Evolutionary conservation across 345 rosid species (phyloP).

Genomic region (Citrus sp.): DNA sequence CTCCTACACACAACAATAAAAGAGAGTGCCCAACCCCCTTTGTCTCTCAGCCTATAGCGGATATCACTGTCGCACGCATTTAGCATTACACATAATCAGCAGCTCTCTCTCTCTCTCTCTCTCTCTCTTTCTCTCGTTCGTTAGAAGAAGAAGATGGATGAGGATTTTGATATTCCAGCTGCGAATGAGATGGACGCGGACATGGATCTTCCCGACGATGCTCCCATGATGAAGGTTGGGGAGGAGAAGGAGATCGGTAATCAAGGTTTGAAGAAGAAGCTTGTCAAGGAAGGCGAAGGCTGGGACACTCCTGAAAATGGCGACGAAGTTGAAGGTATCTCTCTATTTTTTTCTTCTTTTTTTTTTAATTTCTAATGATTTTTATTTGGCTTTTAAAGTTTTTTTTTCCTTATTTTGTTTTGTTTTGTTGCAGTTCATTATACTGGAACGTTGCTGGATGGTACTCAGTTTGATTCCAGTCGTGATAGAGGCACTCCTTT

Average conservation of each 20-base stretch:
- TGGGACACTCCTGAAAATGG: constrained; percentile 69
- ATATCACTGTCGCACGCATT: neutral
- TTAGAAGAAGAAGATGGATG: constrained; percentile 35
- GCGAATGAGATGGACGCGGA: constrained; percentile 47
- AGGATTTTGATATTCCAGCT: constrained; percentile 53
- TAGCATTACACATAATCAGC: neutral
- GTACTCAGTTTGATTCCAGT: constrained; percentile 91
- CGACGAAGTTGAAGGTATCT: constrained; percentile 81
- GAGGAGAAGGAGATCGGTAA: constrained; percentile 81
- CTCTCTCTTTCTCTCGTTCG: too few relatives aligned
- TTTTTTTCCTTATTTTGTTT: neutral
- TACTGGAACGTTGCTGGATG: constrained; percentile 92
- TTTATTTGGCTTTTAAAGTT: neutral
- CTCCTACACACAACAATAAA: neutral
- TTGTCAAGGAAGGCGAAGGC: constrained; percentile 67
- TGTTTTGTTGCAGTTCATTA: constrained; percentile 40
- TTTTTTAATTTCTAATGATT: neutral
- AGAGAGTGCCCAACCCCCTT: neutral
- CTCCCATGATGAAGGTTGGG: constrained; percentile 40
- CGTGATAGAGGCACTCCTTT: constrained; percentile 82
- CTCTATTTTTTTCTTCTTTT: too few relatives aligned
- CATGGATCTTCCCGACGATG: constrained; percentile 41
- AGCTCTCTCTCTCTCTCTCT: too few relatives aligned
- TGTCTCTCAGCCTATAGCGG: neutral
- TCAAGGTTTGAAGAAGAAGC: constrained; percentile 84